phyloP scores from a whole-genome alignment of 257 asterid genomes.

The Asclepias syriaca region DNA sequence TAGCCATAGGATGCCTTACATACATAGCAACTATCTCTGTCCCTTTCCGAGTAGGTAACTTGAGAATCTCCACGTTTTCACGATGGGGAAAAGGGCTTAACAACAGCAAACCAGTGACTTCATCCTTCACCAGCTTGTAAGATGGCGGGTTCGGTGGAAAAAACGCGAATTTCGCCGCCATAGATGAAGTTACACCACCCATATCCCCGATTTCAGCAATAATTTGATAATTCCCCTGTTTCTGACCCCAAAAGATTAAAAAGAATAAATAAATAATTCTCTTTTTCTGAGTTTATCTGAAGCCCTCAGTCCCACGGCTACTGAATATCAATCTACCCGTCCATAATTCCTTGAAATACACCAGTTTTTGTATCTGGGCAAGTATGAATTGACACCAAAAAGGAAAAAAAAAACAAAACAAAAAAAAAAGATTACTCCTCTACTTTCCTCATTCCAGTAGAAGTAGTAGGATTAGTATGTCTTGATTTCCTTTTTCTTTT shows the following conservation, averaged over 20 bases:
- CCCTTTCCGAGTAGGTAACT: slow-evolving; percentile 78
- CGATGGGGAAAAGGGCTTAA: slow-evolving; percentile 86
- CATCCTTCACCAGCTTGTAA: slow-evolving; percentile 75
- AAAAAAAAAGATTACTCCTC: not conserved
- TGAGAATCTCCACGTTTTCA: slow-evolving; percentile 84
- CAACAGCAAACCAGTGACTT: slow-evolving; percentile 61
- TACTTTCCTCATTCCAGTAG: too few relatives aligned
- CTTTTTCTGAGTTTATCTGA: not conserved
- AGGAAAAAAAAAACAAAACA: not conserved
- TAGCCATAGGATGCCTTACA: slow-evolving; percentile 87
- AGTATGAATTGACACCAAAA: not conserved
- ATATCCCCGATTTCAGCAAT: slow-evolving; percentile 22
- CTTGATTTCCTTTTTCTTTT: not conserved
- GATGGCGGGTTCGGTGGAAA: slow-evolving; percentile 97
- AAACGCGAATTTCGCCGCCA: slow-evolving; percentile 98
- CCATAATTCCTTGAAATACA: not conserved
- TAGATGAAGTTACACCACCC: slow-evolving; percentile 99
- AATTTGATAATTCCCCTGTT: not conserved
- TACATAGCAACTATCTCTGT: slow-evolving; percentile 78
- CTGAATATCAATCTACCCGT: not conserved
- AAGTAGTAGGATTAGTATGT: not conserved
- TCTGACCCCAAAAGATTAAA: not conserved
- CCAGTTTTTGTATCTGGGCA: not conserved
- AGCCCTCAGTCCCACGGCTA: not conserved
- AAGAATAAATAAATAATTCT: too few relatives aligned